Evolutionary conservation across 2,329 filamentous ascomycete species (phyloP).

Genomic region (Chaetothyriales sp.): DNA sequence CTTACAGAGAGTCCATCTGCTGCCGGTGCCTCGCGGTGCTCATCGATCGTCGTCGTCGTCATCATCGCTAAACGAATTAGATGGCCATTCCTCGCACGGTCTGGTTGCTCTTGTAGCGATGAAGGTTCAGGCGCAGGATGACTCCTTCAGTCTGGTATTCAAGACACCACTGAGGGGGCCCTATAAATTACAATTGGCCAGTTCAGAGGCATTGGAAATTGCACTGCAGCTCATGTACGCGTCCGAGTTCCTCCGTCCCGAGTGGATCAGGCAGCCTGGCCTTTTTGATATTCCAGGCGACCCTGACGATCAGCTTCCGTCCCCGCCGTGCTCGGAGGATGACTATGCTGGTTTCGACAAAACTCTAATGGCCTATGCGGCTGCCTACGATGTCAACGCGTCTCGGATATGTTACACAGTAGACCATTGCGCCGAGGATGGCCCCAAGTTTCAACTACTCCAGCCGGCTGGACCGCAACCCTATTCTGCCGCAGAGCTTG

Average conservation of each 20-base stretch:
- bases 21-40: slow-evolving; percentile 48
- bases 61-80: slow-evolving; percentile 39
- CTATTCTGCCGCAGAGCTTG: slow-evolving; percentile 50
- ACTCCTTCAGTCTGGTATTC: slow-evolving; percentile 54
- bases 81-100: slow-evolving; percentile 44
- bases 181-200: slow-evolving; percentile 48
- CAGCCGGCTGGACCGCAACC: slow-evolving; percentile 38
- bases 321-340: slow-evolving; percentile 37
- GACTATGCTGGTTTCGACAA: slow-evolving; percentile 51
- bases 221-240: slow-evolving; percentile 47
- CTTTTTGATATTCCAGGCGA: slow-evolving; percentile 46
- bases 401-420: slow-evolving; percentile 53
- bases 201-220: slow-evolving; percentile 50
- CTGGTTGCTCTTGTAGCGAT: slow-evolving; percentile 49
- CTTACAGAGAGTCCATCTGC: slow-evolving; percentile 54
- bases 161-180: slow-evolving; percentile 43
- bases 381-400: slow-evolving; percentile 54
- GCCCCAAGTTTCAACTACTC: slow-evolving; percentile 51
- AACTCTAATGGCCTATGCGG: slow-evolving; percentile 55
- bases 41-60: slow-evolving; percentile 42
- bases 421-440: slow-evolving; percentile 50
- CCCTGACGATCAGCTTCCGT: slow-evolving; percentile 38
- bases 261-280: slow-evolving; percentile 52
- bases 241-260: slow-evolving; percentile 50
- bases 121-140: slow-evolving; percentile 47